Base-by-base conservation (phyloP, 768 basidiomycete species). In the Galerina sulciceps region DNA sequence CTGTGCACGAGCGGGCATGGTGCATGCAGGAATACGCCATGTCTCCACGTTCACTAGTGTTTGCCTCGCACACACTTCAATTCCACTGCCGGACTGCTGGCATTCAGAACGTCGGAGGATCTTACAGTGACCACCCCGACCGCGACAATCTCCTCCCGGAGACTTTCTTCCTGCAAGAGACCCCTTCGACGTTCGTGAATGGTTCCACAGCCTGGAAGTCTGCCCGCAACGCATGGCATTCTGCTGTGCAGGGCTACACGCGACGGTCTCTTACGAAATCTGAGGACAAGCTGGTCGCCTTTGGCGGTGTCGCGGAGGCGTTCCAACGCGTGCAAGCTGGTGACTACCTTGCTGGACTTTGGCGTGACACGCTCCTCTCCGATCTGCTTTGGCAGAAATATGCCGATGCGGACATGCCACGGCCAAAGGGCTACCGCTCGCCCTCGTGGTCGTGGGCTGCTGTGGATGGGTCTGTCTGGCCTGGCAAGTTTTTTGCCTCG, bases 381-480 rank as follows among this genome's bases (percentile, higher is more conserved):
- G 60, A 61, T 53, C 34, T 61, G 20, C 44, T 61, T 10, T 61
- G 60, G 60, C 18, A 14, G 6, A 51, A 47, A 6, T 38, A 5
- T 9, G 55, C 49, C 4, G 10, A 36, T 14, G n/a, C 22, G 8
- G 18, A 44, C 35, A 36, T 34, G 14, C 15, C n/a, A 5, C 55
- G 60, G 11, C 51, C 55, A 9, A 48, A 26, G 23, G 37, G 10
- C 14, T 61, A 61, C 44, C 60, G 55, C n/a, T 55, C 60, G 9
- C 60, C 60, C 0, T 61, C 60, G 18, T 61, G 60, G 60, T 61
- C 60, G 15, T 61, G 60, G 60, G 60, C 60, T 10, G 46, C 57
- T 43, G 20, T 44, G 6, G 43, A 58, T 38, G 57, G 59, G 8
- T 11, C 14, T 18, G 26, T 58, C 20, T 26, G 31, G 4, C 42